phyloP scores from a whole-genome alignment of 805 yeast species.

The Saccharomyces kudriavzevii region DNA sequence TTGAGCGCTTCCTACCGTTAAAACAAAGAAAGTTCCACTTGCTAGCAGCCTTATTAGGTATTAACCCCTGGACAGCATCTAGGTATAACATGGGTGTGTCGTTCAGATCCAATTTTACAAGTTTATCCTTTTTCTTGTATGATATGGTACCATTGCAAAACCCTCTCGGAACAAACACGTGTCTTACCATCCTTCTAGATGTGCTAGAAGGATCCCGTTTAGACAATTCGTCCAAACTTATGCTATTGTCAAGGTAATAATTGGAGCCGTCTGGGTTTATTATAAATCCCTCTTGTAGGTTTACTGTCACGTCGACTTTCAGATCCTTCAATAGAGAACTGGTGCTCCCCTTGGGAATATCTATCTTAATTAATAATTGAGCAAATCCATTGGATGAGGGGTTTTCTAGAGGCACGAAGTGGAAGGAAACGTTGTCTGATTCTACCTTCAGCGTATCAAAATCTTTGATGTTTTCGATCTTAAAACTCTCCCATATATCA shows the following conservation, averaged over 20 bases:
- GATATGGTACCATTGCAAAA: constrained; percentile 50
- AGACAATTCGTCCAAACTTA: background rate
- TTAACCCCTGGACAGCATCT: constrained; percentile 86
- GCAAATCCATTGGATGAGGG: constrained; percentile 1
- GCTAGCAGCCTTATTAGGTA: constrained; percentile 90
- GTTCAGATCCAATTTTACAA: constrained; percentile 16
- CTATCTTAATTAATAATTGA: constrained; percentile 1
- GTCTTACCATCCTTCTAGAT: constrained; percentile 45
- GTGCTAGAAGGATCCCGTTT: background rate
- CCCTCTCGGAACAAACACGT: constrained; percentile 77
- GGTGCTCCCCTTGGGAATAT: constrained; percentile 5
- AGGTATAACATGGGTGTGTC: constrained; percentile 52
- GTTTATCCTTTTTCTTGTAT: constrained; percentile 7
- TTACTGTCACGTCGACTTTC: constrained; percentile 14
- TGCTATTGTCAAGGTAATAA: constrained; percentile 47
- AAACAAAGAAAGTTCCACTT: constrained; percentile 83
- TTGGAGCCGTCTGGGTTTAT: constrained; percentile 73
- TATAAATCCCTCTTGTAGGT: constrained; percentile 46
- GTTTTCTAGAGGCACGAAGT: constrained; percentile 4
- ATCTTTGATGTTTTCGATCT: constrained; percentile 24
- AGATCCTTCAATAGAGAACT: constrained; percentile 3
- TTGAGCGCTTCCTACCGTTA: constrained; percentile 57
- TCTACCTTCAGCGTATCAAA: constrained; percentile 16
- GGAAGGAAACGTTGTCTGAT: constrained; percentile 13
- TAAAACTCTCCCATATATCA: constrained; percentile 43